These are phyloP conservation scores for Fusarium paranaense DNA, from an alignment of 2,329 filamentous ascomycete genomes.

Conservation along the genomic window DNA sequence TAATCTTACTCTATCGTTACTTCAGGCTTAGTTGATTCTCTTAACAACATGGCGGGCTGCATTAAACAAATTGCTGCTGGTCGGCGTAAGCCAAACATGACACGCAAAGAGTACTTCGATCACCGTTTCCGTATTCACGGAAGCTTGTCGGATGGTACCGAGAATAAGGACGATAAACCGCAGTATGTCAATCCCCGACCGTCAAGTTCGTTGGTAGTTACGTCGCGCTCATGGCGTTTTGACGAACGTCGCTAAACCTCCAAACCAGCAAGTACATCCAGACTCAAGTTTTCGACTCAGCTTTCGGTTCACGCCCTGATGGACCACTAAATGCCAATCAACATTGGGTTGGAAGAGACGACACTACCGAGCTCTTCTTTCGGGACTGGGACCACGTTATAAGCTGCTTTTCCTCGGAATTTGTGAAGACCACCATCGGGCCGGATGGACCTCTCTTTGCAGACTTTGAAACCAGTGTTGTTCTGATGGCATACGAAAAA, in stretches of 20 bases:
- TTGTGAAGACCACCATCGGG: not conserved
- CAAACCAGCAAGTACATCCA: not conserved
- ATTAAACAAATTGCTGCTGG: not conserved
- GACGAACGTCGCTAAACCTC: not conserved
- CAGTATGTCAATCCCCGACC: not conserved
- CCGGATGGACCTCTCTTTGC: not conserved
- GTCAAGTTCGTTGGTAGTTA: no score
- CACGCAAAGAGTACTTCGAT: not conserved
- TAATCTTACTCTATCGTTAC: no score
- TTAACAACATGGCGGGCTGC: not conserved
- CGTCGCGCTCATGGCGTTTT: no score
- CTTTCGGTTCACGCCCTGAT: not conserved
- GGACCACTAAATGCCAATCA: not conserved
- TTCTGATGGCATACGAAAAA: not conserved
- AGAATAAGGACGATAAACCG: not conserved
- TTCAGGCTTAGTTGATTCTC: no score
- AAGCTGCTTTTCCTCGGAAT: not conserved
- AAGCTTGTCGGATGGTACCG: not conserved
- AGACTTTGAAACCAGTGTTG: not conserved
- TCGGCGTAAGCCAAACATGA: not conserved
- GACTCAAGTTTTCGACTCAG: not conserved
- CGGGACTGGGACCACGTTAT: not conserved
- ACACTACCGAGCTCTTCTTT: not conserved
- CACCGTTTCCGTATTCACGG: not conserved
- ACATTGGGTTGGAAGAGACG: not conserved